Evolutionary conservation across 192 early-diverging fungal species (phyloP), one percentile per base, ranked within the genome.

Genomic region (Gigaspora rosea): DNA sequence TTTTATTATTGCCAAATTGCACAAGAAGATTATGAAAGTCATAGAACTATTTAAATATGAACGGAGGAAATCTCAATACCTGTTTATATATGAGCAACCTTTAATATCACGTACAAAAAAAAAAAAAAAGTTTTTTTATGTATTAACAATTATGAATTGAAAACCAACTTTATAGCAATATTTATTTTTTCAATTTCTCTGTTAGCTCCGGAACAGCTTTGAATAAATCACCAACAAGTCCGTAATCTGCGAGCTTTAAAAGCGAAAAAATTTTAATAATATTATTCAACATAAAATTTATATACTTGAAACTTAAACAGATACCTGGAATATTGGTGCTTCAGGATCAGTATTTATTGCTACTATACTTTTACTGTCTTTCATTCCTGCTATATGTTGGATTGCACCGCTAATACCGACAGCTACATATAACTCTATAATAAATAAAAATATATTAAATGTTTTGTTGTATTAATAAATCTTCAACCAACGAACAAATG

Each of bases 291-390:
- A 22, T 46, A 20, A 18, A 49, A 27, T 32, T 18, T 61, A 6
- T 18, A 62, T n/a, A 32, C 16, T 18, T 47, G 3, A 52, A 50
- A 6, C 13, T 36, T n/a, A 15, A 22, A n/a, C 15, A 20, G n/a
- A 54, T 35, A 99, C 92, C 86, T 94, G 93, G 93, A 99, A 99
- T 65, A 99, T 99, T 48, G 97, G 97, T 33, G 95, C 96, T 77
- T 99, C 97, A 22, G 95, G 87, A 78, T 99, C 97, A 88, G 95
- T 97, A 92, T 99, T 99, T 85, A 99, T 97, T 71, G 95, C 94
- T 49, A 96, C 97, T 87, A 99, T 99, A 59, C 91, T 90, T 90
- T 99, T 99, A 85, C 94, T 95, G 81, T 99, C 97, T 87, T 99
- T 99, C 97, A 98, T 98, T 80, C 97, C 97, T 41, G 97, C 97